Evolutionary conservation across 352 stramenopile genomes (phyloP), one percentile per base, ranked within the genome.

Genomic region (Globisporangium solare): DNA sequence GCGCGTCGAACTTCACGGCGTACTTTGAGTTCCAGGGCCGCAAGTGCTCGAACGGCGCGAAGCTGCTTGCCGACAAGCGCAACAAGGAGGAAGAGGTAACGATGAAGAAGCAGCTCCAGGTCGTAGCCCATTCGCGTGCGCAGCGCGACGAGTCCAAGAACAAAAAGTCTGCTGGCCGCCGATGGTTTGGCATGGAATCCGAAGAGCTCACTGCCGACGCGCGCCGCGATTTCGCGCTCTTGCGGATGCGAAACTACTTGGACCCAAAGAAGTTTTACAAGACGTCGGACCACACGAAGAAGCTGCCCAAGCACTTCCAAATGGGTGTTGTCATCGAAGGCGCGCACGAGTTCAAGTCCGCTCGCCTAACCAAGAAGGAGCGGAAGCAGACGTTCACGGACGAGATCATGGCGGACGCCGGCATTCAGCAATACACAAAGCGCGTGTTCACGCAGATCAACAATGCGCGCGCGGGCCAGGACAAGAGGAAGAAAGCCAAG

Each of bases 261-360:
- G 93, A 98, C 69, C 94, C 94, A 1, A 98, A 98, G 71, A 96
- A 96, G 63, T 98, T 98, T 57, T 98, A 98, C 92, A 98, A 98
- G 84, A 86, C 76, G 59, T 93, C 79, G 58, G 86, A 96, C 64
- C 83, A 92, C 64, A 70, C 72, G 45, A 86, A 88, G 53, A 77
- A 76, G 21, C 64, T 95, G 59, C 88, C 88, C 24, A 94, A 89
- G 57, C 75, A 97, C 58, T 95, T 97, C 55, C 92, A 98, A 64
- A 70, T 95, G 42, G 94, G 94, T 18, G 94, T 85, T 15, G 92
- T 98, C 12, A 88, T 98, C 49, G 92, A 98, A 69, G 92, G 91
- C 48, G 75, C 83, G 14, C 66, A 87, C 32, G 94, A 98, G 73
- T 94, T 92, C 77, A 87, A 92, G 63, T 89, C 77, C 47, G 86